These are phyloP conservation scores for Butyriboletus loyo DNA, from an alignment of 768 basidiomycete species.

Conservation along the genomic window DNA sequence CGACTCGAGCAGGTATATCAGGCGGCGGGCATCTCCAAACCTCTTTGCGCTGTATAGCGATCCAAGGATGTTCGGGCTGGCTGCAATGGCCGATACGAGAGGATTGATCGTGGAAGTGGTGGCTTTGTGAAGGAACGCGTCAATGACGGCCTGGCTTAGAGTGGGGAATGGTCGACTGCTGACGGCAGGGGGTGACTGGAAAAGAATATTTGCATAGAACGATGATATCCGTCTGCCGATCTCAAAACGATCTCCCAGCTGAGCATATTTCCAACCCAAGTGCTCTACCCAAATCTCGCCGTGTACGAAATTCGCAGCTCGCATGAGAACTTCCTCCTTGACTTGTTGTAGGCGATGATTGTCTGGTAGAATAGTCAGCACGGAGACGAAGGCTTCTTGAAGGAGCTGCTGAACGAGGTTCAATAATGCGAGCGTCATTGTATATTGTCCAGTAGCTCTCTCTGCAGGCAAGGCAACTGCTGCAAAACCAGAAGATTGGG, in stretches of 20 bases:
- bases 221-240: constrained; percentile 66
- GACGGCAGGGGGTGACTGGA: constrained; percentile 54
- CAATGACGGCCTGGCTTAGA: constrained; percentile 62
- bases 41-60: constrained; percentile 62
- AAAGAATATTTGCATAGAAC: constrained; percentile 66
- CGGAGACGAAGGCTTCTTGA: constrained; percentile 63
- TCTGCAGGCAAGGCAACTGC: constrained; percentile 68
- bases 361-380: constrained; percentile 45
- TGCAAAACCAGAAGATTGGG: constrained; percentile 50
- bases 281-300: constrained; percentile 88
- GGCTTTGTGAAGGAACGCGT: constrained; percentile 70
- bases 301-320: constrained; percentile 76
- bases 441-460: constrained; percentile 69
- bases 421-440: constrained; percentile 78
- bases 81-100: constrained; percentile 65
- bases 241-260: constrained; percentile 80
- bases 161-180: constrained; percentile 56
- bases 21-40: constrained; percentile 62
- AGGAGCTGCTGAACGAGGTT: constrained; percentile 75
- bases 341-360: constrained; percentile 63
- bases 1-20: constrained; percentile 67
- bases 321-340: constrained; percentile 81
- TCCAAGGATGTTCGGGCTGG: constrained; percentile 55
- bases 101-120: constrained; percentile 81
- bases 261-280: constrained; percentile 80